Evolutionary conservation across 257 asterid genomes (phyloP).

Genomic region (Plantago elongata): DNA sequence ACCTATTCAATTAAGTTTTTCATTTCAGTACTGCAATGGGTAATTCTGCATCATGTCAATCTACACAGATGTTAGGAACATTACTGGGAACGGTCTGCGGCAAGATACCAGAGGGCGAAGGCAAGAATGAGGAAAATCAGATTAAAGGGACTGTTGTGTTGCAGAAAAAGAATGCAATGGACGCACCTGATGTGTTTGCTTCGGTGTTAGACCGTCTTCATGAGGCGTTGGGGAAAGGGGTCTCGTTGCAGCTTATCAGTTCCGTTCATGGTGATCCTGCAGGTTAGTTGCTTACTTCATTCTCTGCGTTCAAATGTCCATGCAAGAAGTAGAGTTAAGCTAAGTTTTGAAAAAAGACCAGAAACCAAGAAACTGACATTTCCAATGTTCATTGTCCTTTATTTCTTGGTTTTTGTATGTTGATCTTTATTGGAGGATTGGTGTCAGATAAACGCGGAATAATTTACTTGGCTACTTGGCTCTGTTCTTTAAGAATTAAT

Average conservation of each 20-base stretch:
- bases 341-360: not conserved
- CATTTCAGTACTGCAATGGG: not conserved
- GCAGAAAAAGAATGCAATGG: constrained; percentile 64
- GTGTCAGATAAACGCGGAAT: no score
- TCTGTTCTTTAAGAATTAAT: not conserved
- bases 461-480: not conserved
- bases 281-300: constrained; percentile 20
- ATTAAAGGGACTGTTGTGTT: constrained; percentile 53
- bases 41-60: not conserved
- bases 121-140: constrained; percentile 23
- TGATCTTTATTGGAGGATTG: no score
- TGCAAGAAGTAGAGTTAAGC: not conserved
- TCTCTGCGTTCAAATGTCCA: not conserved
- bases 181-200: constrained; percentile 41
- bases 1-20: not conserved
- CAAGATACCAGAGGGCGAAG: constrained; percentile 29
- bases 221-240: constrained; percentile 56
- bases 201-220: constrained; percentile 50
- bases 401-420: no score
- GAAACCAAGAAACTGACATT: not conserved
- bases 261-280: constrained; percentile 34
- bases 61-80: constrained; percentile 41
- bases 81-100: constrained; percentile 40
- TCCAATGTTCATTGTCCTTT: not conserved
- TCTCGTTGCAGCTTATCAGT: constrained; percentile 66